Evolutionary conservation across 306 rosid species (phyloP).

Genomic region (Carpinus fangiana): DNA sequence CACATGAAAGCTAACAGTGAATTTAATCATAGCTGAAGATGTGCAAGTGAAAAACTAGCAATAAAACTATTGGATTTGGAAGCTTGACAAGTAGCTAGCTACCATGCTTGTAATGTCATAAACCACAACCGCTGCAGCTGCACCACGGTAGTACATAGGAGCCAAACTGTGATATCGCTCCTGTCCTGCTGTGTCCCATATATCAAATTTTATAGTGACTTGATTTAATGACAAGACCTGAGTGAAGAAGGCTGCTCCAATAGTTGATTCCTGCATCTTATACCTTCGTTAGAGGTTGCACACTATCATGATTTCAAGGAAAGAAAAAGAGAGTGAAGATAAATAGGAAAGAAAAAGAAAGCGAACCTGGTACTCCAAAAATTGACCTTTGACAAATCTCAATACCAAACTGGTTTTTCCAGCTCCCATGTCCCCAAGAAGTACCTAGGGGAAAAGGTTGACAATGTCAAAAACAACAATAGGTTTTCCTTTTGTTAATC

Average conservation of each 20-base stretch:
- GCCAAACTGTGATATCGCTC: constrained; percentile 92
- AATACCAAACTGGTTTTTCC: constrained; percentile 88
- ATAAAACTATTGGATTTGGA: background rate
- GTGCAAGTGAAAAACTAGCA: background rate
- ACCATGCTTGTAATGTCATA: constrained; percentile 75
- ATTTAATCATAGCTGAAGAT: background rate
- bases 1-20: background rate
- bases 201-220: constrained; percentile 77
- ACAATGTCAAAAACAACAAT: background rate
- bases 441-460: constrained; percentile 47
- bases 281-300: background rate
- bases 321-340: background rate
- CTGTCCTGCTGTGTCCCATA: constrained; percentile 97
- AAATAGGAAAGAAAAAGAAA: background rate
- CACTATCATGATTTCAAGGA: constrained; percentile 3
- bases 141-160: constrained; percentile 96
- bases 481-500: constrained; percentile 1
- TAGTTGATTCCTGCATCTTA: constrained; percentile 75
- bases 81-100: background rate
- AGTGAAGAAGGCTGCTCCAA: constrained; percentile 90
- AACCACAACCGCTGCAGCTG: constrained; percentile 82
- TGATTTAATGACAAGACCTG: constrained; percentile 79
- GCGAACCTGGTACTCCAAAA: constrained; percentile 75
- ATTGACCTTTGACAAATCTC: constrained; percentile 87
- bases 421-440: constrained; percentile 90